phyloP scores from a whole-genome alignment of 805 yeast genomes.

The Saturnispora galanensis region DNA sequence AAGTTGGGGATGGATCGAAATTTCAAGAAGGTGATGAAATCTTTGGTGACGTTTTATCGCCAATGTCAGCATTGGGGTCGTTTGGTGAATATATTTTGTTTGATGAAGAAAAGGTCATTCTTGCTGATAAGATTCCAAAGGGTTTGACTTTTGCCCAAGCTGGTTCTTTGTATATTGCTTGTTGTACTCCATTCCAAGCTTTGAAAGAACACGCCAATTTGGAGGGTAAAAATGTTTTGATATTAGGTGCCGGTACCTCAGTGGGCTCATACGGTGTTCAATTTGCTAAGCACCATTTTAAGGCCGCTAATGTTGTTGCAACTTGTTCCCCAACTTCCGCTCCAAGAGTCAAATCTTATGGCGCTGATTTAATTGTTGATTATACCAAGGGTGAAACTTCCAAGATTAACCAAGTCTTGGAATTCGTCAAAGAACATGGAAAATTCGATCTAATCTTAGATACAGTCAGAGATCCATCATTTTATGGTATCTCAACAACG shows the following conservation, averaged over 20 bases:
- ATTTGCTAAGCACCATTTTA: conserved; percentile 39
- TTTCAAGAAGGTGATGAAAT: conserved; percentile 17
- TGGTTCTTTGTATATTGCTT: conserved; percentile 55
- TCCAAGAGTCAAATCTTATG: conserved; percentile 23
- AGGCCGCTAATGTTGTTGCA: conserved; percentile 45
- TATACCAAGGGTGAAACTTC: conserved; percentile 37
- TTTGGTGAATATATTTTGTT: conserved; percentile 35
- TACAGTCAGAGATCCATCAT: conserved; percentile 49
- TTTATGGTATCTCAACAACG: conserved; percentile 26
- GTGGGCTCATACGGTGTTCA: conserved; percentile 53
- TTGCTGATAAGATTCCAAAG: conserved; percentile 34
- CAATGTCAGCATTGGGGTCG: conserved; percentile 28
- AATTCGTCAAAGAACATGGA: conserved; percentile 28
- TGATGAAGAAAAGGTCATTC: conserved; percentile 21
- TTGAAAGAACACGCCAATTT: conserved; percentile 10
- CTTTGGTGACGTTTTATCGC: conserved; percentile 12
- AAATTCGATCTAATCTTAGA: conserved; percentile 58
- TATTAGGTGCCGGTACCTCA: conserved; percentile 67
- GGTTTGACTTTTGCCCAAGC: conserved; percentile 44
- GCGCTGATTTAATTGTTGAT: conserved; percentile 52
- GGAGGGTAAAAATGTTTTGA: conserved; percentile 38
- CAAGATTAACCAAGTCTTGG: conserved; percentile 28
- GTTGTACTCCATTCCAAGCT: conserved; percentile 45
- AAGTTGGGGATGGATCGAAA: conserved; percentile 14
- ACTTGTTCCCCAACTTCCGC: conserved; percentile 32